Base-by-base conservation (phyloP, 805 yeast species). In the Tetrapisispora nanseiensis region DNA sequence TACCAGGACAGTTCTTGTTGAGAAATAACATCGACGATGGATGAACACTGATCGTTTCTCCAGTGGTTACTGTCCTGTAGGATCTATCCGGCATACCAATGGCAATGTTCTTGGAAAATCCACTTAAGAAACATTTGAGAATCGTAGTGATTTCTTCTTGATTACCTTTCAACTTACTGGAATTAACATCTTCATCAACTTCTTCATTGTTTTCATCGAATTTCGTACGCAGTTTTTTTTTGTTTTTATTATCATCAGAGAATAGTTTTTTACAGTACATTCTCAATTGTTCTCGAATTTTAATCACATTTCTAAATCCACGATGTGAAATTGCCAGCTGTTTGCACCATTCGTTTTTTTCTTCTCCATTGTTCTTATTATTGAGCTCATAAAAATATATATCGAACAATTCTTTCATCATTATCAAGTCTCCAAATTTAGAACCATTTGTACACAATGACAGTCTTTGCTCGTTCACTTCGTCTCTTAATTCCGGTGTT, bases 41-140 rank as follows among this genome's bases (percentile, higher is more conserved):
- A 57, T 90, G 97, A 10, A 90, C 78, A 39, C 92, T 78, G 37
- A 90, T 77, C 26, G 85, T 68, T 60, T 86, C 96, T 21, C 95
- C 95, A 1, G 83, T 76, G 23, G 81, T 67, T 6, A 87, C 81
- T 0, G 97, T 87, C 56, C 94, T 71, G 65, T 81, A 92, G 3
- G 95, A 82, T 55, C 97, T 72, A 61, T 92, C 97, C 0, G 97
- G 95, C 78, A 85, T 76, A 10, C 96, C 95, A 16, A 92, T 76
- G 0, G 98, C 98, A 0, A 95, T 80, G 60, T 90, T 89, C 37
- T 81, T 72, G n/a, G 86, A 73, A 52, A 73, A 90, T 0, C 99
- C 98, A 30, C 71, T 69, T 31, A 92, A 65, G 61, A 92, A 92
- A 21, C 95, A 75, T 58, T 85, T 84, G 42, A 90, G 66, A 8